Evolutionary conservation across 345 rosid species (phyloP), one percentile per base, ranked within the genome.

Genomic region (Brassica napus): DNA sequence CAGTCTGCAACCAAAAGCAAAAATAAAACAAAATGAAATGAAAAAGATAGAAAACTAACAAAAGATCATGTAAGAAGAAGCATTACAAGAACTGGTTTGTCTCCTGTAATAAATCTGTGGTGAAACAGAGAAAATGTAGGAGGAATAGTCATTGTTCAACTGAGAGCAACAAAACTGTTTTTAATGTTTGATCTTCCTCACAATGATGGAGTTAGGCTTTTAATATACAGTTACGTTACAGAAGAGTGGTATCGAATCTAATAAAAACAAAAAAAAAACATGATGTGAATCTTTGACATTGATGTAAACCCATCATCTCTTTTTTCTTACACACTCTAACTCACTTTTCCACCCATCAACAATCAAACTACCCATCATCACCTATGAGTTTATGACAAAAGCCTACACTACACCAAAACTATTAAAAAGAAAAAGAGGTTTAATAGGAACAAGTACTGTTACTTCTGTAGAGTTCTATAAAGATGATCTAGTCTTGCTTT

Each of bases 131-230:
- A 60, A 4, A 24, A 15, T 2, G 1, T 6, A 52, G 58, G 59
- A 60, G 74, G 65, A 73, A 73, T 24, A 9, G 12, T 57, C 78
- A 79, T 79, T 79, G 74, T 79, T 68, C 16, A 49, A 12, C 8
- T 24, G 30, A 76, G 79, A 42, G 16, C 21, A 28, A 28, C 31
- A 35, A 44, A 32, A 55, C 26, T 32, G 54, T 32, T 74, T 74
- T 5, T 21, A 10, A 10, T 32, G 52, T 42, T 42, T 42, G 24
- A 15, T 65, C 28, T 54, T 10, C 65, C 15, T 24, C 31, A 9
- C 23, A 30, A 8, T 60, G 1, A 23, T 69, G 69, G 34, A 5
- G 69, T 65, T 66, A 61, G 59, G 44, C 1, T 57, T 16, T 2
- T 37, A 28, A 4, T 65, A 16, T 9, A 26, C 3, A 1, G 11